Percentiles rank a stretch among this genome's conserved stretches.
phyloP scores from a whole-genome alignment of 768 basidiomycete species.

The Boletellus emodensis region DNA sequence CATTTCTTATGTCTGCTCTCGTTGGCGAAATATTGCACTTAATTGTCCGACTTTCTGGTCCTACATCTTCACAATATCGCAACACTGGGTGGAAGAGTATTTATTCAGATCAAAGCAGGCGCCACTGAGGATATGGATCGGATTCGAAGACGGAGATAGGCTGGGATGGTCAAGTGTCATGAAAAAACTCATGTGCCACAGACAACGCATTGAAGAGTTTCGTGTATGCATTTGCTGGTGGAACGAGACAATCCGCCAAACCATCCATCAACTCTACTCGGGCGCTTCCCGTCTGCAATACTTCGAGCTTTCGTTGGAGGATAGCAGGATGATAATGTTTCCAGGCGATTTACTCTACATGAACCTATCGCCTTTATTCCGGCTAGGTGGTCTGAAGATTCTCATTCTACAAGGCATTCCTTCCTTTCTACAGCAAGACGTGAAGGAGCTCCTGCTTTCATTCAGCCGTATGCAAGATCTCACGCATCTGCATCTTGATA shows the following conservation, averaged over 20 bases:
- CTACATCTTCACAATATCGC: constrained; percentile 26
- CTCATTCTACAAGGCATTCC: constrained; percentile 30
- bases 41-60: neutral
- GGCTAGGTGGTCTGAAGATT: constrained; percentile 26
- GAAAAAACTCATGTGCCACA: neutral
- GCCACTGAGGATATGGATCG: constrained; percentile 10
- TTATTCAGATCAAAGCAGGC: constrained; percentile 41
- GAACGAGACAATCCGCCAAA: too few species aligned
- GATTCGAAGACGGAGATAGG: neutral
- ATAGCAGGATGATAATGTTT: too few species aligned
- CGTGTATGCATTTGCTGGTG: neutral
- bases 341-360: too few species aligned
- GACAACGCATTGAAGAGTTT: neutral
- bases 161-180: neutral
- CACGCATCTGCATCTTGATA: constrained; percentile 30
- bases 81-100: constrained; percentile 38
- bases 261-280: neutral
- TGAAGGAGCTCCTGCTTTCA: constrained; percentile 28
- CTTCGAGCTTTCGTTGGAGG: neutral
- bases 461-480: constrained; percentile 34
- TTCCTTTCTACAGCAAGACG: constrained; percentile 19
- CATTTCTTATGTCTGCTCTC: too few species aligned
- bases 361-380: neutral
- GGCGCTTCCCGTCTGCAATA: neutral
- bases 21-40: neutral